phyloP scores from a whole-genome alignment of 2,329 filamentous ascomycete species.

The Cladorrhinum sp. region DNA sequence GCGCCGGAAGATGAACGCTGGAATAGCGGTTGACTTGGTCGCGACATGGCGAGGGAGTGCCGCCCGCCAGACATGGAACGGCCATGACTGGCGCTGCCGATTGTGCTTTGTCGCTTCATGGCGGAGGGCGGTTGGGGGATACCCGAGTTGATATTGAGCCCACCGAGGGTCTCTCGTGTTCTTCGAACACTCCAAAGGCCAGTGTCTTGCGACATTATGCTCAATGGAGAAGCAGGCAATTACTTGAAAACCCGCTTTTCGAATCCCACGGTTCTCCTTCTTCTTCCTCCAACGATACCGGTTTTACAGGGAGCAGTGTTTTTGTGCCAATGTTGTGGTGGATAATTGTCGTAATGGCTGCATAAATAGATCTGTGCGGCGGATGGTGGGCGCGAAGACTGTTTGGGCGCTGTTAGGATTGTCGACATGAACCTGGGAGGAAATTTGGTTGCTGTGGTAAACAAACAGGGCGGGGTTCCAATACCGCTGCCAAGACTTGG shows the following conservation, averaged over 20 bases:
- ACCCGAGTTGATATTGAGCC: conserved; percentile 75
- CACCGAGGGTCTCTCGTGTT: conserved; percentile 88
- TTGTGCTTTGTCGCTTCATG: conserved; percentile 87
- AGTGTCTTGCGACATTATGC: conserved; percentile 78
- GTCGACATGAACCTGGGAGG: not conserved
- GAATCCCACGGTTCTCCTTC: not conserved
- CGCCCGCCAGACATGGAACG: conserved; percentile 80
- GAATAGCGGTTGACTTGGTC: conserved; percentile 84
- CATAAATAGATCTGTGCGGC: not conserved
- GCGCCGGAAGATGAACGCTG: conserved; percentile 78
- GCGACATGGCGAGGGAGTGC: conserved; percentile 78
- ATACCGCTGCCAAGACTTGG: conserved; percentile 1
- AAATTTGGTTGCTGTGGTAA: conserved; percentile 25
- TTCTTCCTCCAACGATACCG: not conserved
- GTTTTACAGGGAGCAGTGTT: not conserved
- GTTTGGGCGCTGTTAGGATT: not conserved
- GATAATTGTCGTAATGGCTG: not conserved
- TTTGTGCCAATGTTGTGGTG: not conserved
- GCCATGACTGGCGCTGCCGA: conserved; percentile 68
- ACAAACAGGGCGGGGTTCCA: conserved; percentile 25
- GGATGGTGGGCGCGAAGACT: not conserved
- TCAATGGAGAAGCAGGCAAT: not conserved
- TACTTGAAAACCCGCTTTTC: not conserved
- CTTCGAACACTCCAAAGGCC: conserved; percentile 89
- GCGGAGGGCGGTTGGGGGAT: conserved; percentile 90